Evolutionary conservation across 257 asterid genomes (phyloP).

Genomic region (Solanum raphanifolium): DNA sequence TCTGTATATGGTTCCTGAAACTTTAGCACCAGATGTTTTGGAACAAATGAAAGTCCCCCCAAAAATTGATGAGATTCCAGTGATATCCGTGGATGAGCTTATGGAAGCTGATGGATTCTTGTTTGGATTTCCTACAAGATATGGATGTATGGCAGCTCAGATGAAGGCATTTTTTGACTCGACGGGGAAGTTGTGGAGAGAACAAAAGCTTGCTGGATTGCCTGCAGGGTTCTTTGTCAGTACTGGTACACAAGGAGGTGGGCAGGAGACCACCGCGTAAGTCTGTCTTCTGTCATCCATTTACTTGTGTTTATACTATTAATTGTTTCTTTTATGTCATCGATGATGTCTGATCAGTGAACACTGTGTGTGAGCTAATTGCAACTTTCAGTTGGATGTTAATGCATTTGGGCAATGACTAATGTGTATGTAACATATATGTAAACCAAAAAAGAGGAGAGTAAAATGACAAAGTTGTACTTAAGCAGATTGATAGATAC

Average conservation of each 20-base stretch:
- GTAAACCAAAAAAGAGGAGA: background rate
- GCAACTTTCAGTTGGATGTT: background rate
- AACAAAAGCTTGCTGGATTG: constrained; percentile 82
- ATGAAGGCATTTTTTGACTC: constrained; percentile 95
- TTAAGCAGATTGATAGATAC: background rate
- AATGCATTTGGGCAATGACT: background rate
- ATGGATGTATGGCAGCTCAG: constrained; percentile 93
- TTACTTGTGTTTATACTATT: background rate
- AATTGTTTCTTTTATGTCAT: background rate
- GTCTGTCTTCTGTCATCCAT: background rate
- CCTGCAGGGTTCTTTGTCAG: constrained; percentile 98
- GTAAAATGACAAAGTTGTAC: background rate
- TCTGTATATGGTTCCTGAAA: constrained; percentile 75
- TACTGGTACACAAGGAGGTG: constrained; percentile 99
- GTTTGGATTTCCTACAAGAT: constrained; percentile 93
- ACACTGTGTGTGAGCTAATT: background rate
- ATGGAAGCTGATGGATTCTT: constrained; percentile 68
- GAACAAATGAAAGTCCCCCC: constrained; percentile 37
- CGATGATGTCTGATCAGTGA: background rate
- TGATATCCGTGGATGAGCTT: constrained; percentile 29
- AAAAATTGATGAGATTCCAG: constrained; percentile 24
- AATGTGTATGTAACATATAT: background rate
- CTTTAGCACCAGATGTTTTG: constrained; percentile 53
- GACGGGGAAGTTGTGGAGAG: constrained; percentile 79
- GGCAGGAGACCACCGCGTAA: constrained; percentile 99